Base-by-base conservation (phyloP, 2,329 filamentous ascomycete species). In the Diaporthe humulicola region DNA sequence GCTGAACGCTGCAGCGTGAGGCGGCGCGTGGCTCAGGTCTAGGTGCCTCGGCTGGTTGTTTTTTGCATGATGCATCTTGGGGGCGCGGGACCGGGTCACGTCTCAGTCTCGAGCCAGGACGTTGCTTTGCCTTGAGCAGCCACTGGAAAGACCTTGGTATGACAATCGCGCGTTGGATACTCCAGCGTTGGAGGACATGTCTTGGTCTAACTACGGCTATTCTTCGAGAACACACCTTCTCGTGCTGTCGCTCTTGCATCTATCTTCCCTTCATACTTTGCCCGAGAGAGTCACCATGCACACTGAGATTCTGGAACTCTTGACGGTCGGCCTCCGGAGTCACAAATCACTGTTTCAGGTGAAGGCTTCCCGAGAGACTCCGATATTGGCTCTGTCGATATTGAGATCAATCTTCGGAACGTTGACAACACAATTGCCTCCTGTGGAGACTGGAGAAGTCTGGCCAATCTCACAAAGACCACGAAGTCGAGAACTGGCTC, bases 1-100 rank as follows among this genome's bases (percentile, higher is more conserved):
- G 81, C 84, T 93, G 48, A 64, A 38, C n/a, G 19, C 48, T 14
- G n/a, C 48, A 9, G 33, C 36, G 12, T 69, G 48, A 69, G 12
- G 10, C 28, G 64, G 4, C 9, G 38, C 17, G 17, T 30, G 33
- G 64, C 22, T 67, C n/a, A 12, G 12, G 22, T 19, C 1, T n/a
- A 15, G 10, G 40, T 45, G 58, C 9, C n/a, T 61, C 15, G 25
- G 25, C n/a, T 9, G 15, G 17, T 30, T 28, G 2, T 28, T 7
- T 45, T 12, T 30, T 19, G 17, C 17, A 30, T 30, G 58, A 42
- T 61, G 38, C n/a, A 12, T 42, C 15, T 30, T 8, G 25, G 38
- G 15, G 8, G 40, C 0, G 28, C 0, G 28, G n/a, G 57, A 12
- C 6, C 25, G 7, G 14, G 12, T 48, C 25, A 33, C 10, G 7